Evolutionary conservation across 441 rosid species (phyloP).

Genomic region (Raphanus hybrid): DNA sequence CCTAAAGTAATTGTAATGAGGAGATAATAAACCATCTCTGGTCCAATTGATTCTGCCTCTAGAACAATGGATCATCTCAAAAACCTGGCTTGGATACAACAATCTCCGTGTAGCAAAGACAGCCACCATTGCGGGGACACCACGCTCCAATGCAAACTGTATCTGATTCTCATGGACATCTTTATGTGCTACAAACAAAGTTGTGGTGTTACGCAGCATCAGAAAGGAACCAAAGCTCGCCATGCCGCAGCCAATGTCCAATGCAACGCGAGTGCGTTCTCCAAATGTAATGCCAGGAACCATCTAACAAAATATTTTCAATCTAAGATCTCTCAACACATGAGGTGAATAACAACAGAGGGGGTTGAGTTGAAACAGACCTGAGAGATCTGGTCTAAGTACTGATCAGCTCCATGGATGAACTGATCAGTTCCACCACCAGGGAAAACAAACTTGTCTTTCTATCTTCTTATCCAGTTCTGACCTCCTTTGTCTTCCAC

Average conservation of each 20-base stretch:
- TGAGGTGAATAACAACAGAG: conserved; percentile 3
- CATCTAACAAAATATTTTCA: conserved; percentile 47
- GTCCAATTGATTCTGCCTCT: conserved; percentile 74
- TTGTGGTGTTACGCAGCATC: conserved; percentile 54
- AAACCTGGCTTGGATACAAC: conserved; percentile 72
- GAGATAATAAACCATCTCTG: conserved; percentile 47
- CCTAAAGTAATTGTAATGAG: conserved; percentile 25
- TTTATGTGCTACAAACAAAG: conserved; percentile 61
- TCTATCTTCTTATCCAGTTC: conserved; percentile 57
- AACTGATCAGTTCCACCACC: conserved; percentile 60
- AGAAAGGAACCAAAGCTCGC: conserved; percentile 79
- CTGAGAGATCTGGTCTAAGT: conserved; percentile 68
- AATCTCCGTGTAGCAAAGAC: conserved; percentile 57
- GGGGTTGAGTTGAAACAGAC: conserved; percentile 38
- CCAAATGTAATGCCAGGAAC: conserved; percentile 68
- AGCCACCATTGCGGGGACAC: conserved; percentile 74
- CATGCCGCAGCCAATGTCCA: conserved; percentile 70
- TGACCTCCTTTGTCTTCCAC: conserved; percentile 66
- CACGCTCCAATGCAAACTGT: conserved; percentile 72
- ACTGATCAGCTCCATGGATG: conserved; percentile 62
- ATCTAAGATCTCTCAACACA: conserved; percentile 39
- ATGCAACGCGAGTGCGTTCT: conserved; percentile 51
- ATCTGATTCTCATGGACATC: conserved; percentile 63
- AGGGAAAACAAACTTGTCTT: conserved; percentile 62
- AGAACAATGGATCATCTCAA: conserved; percentile 71